Base-by-base conservation (phyloP, 2,329 filamentous ascomycete genomes). In the Cordyceps militaris region DNA sequence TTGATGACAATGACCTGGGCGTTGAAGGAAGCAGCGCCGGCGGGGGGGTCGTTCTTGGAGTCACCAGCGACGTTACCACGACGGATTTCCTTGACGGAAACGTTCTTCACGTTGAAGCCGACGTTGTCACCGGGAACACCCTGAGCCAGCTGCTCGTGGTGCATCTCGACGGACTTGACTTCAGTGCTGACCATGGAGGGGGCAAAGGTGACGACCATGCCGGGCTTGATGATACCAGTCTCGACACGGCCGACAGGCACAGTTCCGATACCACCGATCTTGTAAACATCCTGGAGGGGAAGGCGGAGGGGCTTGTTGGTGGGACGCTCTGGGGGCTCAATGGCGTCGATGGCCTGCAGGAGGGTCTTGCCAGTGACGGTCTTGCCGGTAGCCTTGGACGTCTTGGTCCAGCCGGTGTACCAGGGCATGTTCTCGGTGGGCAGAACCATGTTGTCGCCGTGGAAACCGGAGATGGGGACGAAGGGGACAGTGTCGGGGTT, bases 21-120 rank as follows among this genome's bases (percentile, higher is more conserved):
- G 79, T 91, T 95, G 91, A 99, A 99, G 73, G 88, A 92, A 72
- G 93, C 91, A 73, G 85, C 86, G 73, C 84, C 94, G 76, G 80
- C 76, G 66, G 94, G 91, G 71, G 94, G 94, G 83, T 99, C 94
- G 85, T 96, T 95, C 92, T 99, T 99, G 86, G 90, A 93, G 91
- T 99, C 94, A 91, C 91, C 91, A 73, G 89, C 89, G 71, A 99
- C 94, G 88, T 99, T 97, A 76, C 94, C 94, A 96, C 94, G 94
- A 81, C 94, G 94, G 76, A 99, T 96, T 79, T 99, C 94, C 92
- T 99, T 99, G 83, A 99, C 94, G 79, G 94, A 97, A 74, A 99
- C 94, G 94, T 99, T 99, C 92, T 99, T 99, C 83, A 99, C 93
- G 90, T 99, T 99, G 92, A 99, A 99, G 73, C 94, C 94, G 78